Conservation (phyloP, 2,329 filamentous ascomycete genomes). For the Furcasterigmium furcatum region DNA sequence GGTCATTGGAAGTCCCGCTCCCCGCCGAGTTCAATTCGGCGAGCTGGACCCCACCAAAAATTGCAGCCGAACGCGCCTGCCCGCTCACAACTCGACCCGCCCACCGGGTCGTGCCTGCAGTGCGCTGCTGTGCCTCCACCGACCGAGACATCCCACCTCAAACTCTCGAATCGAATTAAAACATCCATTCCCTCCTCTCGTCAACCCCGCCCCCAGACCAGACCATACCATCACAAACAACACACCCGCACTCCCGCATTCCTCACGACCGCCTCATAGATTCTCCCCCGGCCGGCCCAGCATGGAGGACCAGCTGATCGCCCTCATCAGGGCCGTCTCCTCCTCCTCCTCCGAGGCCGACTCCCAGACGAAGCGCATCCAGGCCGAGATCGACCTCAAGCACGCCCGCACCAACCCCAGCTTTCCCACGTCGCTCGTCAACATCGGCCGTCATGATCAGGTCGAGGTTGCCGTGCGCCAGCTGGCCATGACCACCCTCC, state of each 20-base stretch:
- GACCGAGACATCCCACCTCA: conserved; percentile 1
- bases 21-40: no score
- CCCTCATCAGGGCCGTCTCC: conserved; percentile 54
- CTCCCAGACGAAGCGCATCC: conserved; percentile 72
- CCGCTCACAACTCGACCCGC: no score
- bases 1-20: no score
- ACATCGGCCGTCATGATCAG: conserved; percentile 74
- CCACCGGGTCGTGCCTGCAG: no score
- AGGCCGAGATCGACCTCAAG: conserved; percentile 81
- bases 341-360: conserved; percentile 74
- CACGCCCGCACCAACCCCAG: conserved; percentile 65
- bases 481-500: conserved; percentile 74
- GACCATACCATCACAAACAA: neutral
- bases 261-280: no score
- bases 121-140: neutral
- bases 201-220: neutral
- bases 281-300: no score
- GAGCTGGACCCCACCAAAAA: no score
- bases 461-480: conserved; percentile 77
- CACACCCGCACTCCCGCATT: no score
- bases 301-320: conserved; percentile 92
- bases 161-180: neutral
- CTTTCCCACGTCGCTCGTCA: conserved; percentile 76
- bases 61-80: no score
- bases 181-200: neutral